Conservation (phyloP, 1,284 basidiomycete genomes). For the Moesziomyces globuligerus region DNA sequence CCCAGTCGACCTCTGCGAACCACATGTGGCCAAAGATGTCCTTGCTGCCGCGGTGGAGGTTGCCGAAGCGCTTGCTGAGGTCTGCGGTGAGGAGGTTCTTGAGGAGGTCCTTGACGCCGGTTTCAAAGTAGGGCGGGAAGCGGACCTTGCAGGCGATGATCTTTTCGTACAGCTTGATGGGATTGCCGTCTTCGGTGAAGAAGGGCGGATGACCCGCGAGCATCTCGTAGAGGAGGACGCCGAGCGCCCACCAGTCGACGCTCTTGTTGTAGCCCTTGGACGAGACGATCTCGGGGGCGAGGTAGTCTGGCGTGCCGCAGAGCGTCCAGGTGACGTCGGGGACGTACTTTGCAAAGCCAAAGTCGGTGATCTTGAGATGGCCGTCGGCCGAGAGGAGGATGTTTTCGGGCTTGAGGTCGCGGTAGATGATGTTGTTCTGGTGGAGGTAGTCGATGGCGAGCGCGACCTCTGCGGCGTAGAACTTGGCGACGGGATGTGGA, state of each 20-base stretch:
- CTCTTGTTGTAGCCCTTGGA: constrained; percentile 95
- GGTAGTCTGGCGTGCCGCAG: constrained; percentile 88
- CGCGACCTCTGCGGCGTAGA: constrained; percentile 97
- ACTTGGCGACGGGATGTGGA: constrained; percentile 97
- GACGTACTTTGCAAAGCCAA: constrained; percentile 94
- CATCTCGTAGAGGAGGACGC: constrained; percentile 80
- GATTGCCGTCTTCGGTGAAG: constrained; percentile 72
- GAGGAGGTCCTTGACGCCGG: constrained; percentile 84
- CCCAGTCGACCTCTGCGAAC: constrained; percentile 97
- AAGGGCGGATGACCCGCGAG: constrained; percentile 68
- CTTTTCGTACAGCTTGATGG: constrained; percentile 91
- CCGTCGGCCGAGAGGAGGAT: constrained; percentile 91
- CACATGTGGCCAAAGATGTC: constrained; percentile 97
- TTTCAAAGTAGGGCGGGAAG: constrained; percentile 88
- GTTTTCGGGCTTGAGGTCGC: constrained; percentile 97
- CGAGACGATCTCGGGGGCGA: constrained; percentile 73
- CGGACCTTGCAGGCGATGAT: constrained; percentile 83
- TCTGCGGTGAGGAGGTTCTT: constrained; percentile 89
- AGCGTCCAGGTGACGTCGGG: constrained; percentile 94
- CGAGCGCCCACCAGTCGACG: constrained; percentile 98
- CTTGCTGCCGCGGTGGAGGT: constrained; percentile 87
- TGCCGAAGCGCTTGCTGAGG: constrained; percentile 90
- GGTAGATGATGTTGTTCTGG: constrained; percentile 90
- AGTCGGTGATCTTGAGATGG: constrained; percentile 98
- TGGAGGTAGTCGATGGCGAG: constrained; percentile 94